Percentiles rank a stretch among this genome's conserved stretches.
Conservation (phyloP, 2,329 filamentous ascomycete genomes). For the Alternaria ethzedia region DNA sequence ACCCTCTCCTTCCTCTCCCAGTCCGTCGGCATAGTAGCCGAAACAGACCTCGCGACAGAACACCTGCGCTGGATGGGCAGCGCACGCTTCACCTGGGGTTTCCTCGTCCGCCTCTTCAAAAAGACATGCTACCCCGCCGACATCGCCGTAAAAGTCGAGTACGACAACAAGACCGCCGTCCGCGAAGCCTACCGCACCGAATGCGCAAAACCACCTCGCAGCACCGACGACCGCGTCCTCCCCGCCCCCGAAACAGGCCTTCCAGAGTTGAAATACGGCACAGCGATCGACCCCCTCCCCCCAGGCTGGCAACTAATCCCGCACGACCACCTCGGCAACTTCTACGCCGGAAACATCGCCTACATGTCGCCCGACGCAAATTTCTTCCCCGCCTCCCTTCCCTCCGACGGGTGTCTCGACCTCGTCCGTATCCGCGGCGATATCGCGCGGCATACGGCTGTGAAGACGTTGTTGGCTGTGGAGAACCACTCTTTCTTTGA, state of each 20-base stretch:
- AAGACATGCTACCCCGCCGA: conserved; percentile 88
- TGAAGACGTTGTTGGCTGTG: conserved; percentile 74
- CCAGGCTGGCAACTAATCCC: conserved; percentile 76
- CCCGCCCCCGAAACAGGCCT: conserved; percentile 54
- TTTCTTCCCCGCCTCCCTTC: conserved; percentile 84
- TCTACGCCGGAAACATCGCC: conserved; percentile 94
- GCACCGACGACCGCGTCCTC: conserved; percentile 29
- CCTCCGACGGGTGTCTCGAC: conserved; percentile 86
- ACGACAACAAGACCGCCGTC: conserved; percentile 75
- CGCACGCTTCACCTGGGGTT: conserved; percentile 82
- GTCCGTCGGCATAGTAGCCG: conserved; percentile 86
- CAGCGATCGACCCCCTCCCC: conserved; percentile 77
- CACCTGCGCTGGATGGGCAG: conserved; percentile 92
- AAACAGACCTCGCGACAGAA: conserved; percentile 88
- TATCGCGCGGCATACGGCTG: conserved; percentile 68
- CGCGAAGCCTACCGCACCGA: conserved; percentile 70
- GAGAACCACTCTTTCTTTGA: conserved; percentile 81
- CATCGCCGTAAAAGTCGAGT: conserved; percentile 81
- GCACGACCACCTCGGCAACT: conserved; percentile 82
- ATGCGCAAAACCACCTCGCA: conserved; percentile 28
- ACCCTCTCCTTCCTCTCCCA: conserved; percentile 90
- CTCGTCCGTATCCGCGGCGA: conserved; percentile 81
- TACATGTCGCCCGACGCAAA: conserved; percentile 87
- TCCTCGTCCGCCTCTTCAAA: conserved; percentile 76
- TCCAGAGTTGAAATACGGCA: conserved; percentile 79